A percentile compares a stretch with the other conserved stretches of the same genome.
Evolutionary conservation across 2,329 filamentous ascomycete genomes (phyloP).

Genomic region (Aspergillus sp.): DNA sequence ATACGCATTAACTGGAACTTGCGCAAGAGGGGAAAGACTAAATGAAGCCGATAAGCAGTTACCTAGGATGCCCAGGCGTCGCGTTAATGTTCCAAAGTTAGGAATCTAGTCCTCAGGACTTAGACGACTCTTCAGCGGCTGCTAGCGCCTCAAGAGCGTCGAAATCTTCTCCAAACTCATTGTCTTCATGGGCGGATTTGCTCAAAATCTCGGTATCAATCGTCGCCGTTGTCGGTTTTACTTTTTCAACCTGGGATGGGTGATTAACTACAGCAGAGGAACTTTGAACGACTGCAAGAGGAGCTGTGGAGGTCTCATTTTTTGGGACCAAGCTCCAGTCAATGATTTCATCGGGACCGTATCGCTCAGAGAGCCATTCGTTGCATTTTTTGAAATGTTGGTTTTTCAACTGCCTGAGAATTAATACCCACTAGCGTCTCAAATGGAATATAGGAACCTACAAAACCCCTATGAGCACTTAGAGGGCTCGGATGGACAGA

Average conservation of each 20-base stretch:
- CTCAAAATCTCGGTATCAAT: conserved; percentile 19
- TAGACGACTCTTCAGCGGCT: conserved; percentile 24
- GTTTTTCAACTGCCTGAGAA: conserved; percentile 38
- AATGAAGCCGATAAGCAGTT: background rate
- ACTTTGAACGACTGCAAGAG: conserved; percentile 14
- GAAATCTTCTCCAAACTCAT: conserved; percentile 44
- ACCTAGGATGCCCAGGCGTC: background rate
- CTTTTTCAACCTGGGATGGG: conserved; percentile 12
- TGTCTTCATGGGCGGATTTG: conserved; percentile 17
- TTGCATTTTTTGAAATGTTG: conserved; percentile 51
- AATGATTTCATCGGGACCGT: conserved; percentile 77
- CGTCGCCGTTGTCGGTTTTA: conserved; percentile 10
- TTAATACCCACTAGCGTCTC: background rate
- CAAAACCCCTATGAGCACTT: conserved; percentile 77
- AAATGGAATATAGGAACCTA: conserved; percentile 40
- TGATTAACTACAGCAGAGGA: conserved; percentile 27
- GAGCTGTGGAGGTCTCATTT: conserved; percentile 13
- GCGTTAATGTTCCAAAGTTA: background rate
- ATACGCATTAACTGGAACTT: background rate
- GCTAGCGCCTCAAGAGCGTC: conserved; percentile 44
- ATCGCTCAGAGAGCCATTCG: conserved; percentile 71
- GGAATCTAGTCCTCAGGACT: background rate
- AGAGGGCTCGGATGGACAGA: conserved; percentile 92
- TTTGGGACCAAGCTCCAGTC: conserved; percentile 71
- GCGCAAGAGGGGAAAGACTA: background rate